Conservation (phyloP, 345 rosid genomes). For the Gynandropsis gynandra region DNA sequence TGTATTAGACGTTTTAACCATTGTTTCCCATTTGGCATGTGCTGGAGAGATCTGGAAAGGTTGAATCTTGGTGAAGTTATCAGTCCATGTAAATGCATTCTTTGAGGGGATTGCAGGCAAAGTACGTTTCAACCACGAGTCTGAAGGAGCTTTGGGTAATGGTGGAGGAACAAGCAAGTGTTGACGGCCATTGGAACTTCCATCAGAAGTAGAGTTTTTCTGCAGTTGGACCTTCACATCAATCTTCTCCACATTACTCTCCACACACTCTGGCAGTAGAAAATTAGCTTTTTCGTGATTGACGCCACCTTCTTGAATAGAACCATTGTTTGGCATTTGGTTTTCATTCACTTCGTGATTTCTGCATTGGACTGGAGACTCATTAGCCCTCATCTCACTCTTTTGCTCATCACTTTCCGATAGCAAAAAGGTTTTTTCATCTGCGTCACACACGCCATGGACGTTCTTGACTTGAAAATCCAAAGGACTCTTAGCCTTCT, state of each 20-base stretch:
- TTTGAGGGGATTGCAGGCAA: slow-evolving; percentile 50
- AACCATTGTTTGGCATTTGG: no score
- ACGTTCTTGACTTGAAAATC: no score
- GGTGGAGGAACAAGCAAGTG: slow-evolving; percentile 48
- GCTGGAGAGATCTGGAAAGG: slow-evolving; percentile 22
- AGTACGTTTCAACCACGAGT: slow-evolving; percentile 78
- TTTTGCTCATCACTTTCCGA: no score
- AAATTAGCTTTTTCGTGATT: no score
- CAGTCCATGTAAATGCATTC: slow-evolving; percentile 27
- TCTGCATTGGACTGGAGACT: slow-evolving; percentile 15
- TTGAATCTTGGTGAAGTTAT: slow-evolving; percentile 23
- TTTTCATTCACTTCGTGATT: slow-evolving; percentile 21
- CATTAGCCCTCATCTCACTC: slow-evolving; percentile 18
- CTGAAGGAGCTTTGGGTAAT: slow-evolving; percentile 79
- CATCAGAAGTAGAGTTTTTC: no score
- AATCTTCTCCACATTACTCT: slow-evolving; percentile 26
- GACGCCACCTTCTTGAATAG: no score
- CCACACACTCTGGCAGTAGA: slow-evolving; percentile 4
- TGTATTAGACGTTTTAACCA: slow-evolving; percentile 52
- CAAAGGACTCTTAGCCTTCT: no score
- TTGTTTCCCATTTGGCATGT: slow-evolving; percentile 71
- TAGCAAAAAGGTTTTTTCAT: no score
- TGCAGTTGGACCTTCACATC: slow-evolving; percentile 4
- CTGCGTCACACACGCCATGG: no score
- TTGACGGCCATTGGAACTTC: slow-evolving; percentile 17